These are phyloP conservation scores for Rhodosporidiobolus odoratus DNA, from an alignment of 768 basidiomycete species.

Conservation along the genomic window DNA sequence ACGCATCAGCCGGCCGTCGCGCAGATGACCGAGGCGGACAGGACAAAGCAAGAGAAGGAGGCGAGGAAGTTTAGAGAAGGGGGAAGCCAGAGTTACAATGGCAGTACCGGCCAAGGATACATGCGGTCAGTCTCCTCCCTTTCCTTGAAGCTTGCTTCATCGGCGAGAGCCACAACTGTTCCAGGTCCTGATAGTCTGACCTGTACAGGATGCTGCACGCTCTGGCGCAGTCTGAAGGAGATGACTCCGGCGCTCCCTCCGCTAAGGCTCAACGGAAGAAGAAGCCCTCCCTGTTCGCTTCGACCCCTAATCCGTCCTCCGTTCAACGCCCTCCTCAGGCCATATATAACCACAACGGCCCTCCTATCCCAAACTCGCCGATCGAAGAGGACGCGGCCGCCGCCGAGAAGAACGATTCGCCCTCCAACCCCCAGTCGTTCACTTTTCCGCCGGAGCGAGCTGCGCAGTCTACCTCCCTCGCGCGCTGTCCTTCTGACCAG, in stretches of 20 bases:
- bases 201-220: conserved; percentile 31
- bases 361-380: background rate
- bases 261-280: too few relatives aligned
- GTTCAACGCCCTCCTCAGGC: background rate
- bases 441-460: background rate
- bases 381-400: background rate
- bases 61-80: background rate
- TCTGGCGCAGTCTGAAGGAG: conserved; percentile 21
- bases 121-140: background rate
- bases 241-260: background rate
- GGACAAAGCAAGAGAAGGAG: conserved; percentile 1
- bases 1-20: background rate
- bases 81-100: conserved; percentile 8
- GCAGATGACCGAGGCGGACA: too few relatives aligned
- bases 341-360: background rate
- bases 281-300: background rate
- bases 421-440: background rate
- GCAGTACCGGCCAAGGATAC: conserved; percentile 21
- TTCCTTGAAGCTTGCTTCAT: too few relatives aligned
- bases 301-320: background rate
- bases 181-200: too few relatives aligned
- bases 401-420: background rate
- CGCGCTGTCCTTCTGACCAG: background rate
- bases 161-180: too few relatives aligned
- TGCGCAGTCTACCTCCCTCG: background rate